Base-by-base conservation (phyloP, 257 asterid species). In the Capsicum rhomboideum region DNA sequence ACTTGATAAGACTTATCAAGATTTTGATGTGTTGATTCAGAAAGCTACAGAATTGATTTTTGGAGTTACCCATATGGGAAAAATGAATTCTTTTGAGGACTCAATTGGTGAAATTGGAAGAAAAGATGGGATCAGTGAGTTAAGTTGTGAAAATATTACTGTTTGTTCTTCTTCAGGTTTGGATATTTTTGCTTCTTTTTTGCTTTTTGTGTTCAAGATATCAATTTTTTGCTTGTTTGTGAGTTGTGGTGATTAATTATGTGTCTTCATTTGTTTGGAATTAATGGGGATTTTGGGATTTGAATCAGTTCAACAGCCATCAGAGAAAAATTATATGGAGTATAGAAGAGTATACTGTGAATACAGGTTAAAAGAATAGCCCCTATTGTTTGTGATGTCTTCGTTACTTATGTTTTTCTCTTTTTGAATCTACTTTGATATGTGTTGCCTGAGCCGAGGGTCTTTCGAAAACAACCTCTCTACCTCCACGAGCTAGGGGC, bases 21-120 rank as follows among this genome's bases (percentile, higher is more conserved):
- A 81, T 29, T 91, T 92, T 85, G 97, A 92, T 84, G 91, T 82
- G 16, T 88, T 92, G 4, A 88, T 94, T 85, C 93, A 80, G 88
- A 91, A 83, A 85, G 93, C 93, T 78, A 90, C 97, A 16, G 87
- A 90, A 53, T 84, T 91, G 79, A 89, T 93, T 82, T 92, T 93
- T 75, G 97, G 91, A 79, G 88, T 68, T 37, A 59, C 40, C 49
- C 29, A 23, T n/a, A 23, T 26, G 84, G 92, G 77, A 86, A 69
- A 71, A 54, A 29, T 34, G 34, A 10, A 2, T 68, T 68, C 77
- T 68, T 68, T 31, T 28, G 90, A 80, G 86, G 85, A 87, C 58
- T 79, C 83, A 77, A 90, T 61, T 77, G 89, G 88, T 75, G 89
- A 89, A 82, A 80, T 82, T 86, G 94, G 55, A 16, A 63, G 20